Evolutionary conservation across 192 early-diverging fungal species (phyloP), one percentile per base, ranked within the genome.

Genomic region (Coemansia asiatica): DNA sequence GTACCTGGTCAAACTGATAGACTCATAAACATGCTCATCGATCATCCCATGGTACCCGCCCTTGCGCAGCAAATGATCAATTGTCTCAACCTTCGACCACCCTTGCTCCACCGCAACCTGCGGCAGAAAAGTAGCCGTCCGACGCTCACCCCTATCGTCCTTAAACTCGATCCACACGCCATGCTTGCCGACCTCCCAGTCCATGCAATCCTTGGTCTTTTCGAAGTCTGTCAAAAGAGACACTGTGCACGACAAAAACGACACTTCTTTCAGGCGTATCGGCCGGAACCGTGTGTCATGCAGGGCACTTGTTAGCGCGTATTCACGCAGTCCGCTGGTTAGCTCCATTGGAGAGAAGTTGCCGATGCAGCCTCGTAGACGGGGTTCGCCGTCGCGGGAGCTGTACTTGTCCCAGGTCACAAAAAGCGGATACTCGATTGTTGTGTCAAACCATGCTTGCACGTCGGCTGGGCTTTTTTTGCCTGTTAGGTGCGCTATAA

Each of bases 101-200:
- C 86, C 89, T 76, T 97, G 95, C 71, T 97, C 94, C 28, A 63
- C 57, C 7, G 90, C 88, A 40, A 98, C 90, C 66, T 96, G 92
- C 10, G 96, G 96, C 50, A 98, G 79, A 79, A 91, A 98, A 7
- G 96, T 98, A 6, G 94, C 90, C 1, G 92, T 90, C 47, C 55
- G 68, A 25, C 82, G 86, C 2, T 71, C 62, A 2, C 85, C 85
- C 22, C 80, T 61, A 18, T 73, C 65, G 25, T 84, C 70, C 9
- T 60, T 60, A 62, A 96, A 96, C 70, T 94, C 91, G 31, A 98
- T 95, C 90, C 94, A 92, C 46, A 98, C 91, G 6, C 96, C 96
- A 81, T 98, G 96, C 13, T 63, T 81, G 19, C 96, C 96, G 56
- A 95, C 63, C 60, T 90, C 88, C 96, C 96, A 98, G 74, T 98